These are phyloP conservation scores for Colletotrichum endophyticum DNA, from an alignment of 2,329 filamentous ascomycete genomes.

Conservation along the genomic window DNA sequence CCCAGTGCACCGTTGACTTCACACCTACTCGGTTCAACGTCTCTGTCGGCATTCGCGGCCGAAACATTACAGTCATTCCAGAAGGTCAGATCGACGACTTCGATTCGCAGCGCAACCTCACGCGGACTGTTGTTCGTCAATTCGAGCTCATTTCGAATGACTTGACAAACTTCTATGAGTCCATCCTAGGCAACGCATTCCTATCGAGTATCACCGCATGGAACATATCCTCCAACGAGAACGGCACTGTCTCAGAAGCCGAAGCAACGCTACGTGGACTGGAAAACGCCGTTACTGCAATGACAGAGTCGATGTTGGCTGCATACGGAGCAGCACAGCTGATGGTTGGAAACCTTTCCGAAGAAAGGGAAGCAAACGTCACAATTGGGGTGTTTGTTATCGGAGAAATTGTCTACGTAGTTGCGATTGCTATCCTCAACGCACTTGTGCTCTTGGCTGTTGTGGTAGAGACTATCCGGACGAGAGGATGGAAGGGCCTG, in stretches of 20 bases:
- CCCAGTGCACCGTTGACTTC: slow-evolving; percentile 34
- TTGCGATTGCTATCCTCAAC: not conserved
- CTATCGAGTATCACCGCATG: slow-evolving; percentile 31
- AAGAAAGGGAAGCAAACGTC: slow-evolving; percentile 9
- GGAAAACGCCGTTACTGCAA: slow-evolving; percentile 20
- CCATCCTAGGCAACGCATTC: slow-evolving; percentile 36
- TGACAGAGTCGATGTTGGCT: slow-evolving; percentile 28
- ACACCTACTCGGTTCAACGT: slow-evolving; percentile 31
- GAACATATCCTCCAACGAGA: not conserved
- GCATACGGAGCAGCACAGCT: slow-evolving; percentile 36
- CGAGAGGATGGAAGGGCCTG: not conserved
- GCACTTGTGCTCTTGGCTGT: not conserved
- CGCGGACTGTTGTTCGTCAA: slow-evolving; percentile 32
- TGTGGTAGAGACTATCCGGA: not conserved
- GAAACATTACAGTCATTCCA: slow-evolving; percentile 31
- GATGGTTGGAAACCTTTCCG: slow-evolving; percentile 30
- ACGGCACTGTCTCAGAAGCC: not conserved
- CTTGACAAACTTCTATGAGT: slow-evolving; percentile 39
- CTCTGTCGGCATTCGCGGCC: slow-evolving; percentile 29
- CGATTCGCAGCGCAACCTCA: slow-evolving; percentile 34
- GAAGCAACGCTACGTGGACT: slow-evolving; percentile 19
- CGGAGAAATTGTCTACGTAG: not conserved
- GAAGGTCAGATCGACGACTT: slow-evolving; percentile 22
- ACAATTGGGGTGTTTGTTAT: slow-evolving; percentile 12
- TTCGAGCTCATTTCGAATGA: slow-evolving; percentile 40